These are phyloP conservation scores for Phaeodactylum tricornutum DNA, from an alignment of 108 stramenopile genomes.

Conservation along the genomic window DNA sequence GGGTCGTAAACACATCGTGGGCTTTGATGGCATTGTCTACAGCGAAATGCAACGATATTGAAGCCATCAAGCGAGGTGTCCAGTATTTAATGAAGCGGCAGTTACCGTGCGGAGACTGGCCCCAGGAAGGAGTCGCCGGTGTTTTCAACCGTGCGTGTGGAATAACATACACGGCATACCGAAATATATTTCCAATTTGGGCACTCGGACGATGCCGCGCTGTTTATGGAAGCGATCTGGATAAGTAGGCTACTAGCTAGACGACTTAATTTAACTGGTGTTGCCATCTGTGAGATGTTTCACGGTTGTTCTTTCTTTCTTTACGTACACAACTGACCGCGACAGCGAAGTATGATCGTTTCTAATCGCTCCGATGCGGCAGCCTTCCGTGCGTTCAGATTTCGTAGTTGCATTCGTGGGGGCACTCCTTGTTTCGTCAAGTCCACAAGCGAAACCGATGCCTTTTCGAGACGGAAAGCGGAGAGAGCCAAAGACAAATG, in stretches of 20 bases:
- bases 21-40: conserved; percentile 86
- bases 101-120: conserved; percentile 93
- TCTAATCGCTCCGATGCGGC: conserved; percentile 4
- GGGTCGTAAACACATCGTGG: conserved; percentile 97
- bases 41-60: conserved; percentile 69
- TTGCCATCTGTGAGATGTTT: too few species aligned
- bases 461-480: conserved; percentile 19
- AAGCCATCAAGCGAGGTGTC: conserved; percentile 69
- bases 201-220: conserved; percentile 86
- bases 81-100: conserved; percentile 79
- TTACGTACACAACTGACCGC: too few species aligned
- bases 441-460: conserved; percentile 35
- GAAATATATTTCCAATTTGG: conserved; percentile 99
- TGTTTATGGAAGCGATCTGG: conserved; percentile 44
- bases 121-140: conserved; percentile 97
- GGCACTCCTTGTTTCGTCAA: conserved; percentile 8
- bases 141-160: conserved; percentile 98
- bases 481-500: too few species aligned
- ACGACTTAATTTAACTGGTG: too few species aligned
- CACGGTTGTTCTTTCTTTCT: too few species aligned
- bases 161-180: conserved; percentile 98
- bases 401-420: conserved; percentile 19
- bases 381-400: neutral
- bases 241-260: conserved; percentile 9
- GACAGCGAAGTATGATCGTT: neutral